Evolutionary conservation across 177 flowering plant species (phyloP).

Genomic region (Vitis hybrid): DNA sequence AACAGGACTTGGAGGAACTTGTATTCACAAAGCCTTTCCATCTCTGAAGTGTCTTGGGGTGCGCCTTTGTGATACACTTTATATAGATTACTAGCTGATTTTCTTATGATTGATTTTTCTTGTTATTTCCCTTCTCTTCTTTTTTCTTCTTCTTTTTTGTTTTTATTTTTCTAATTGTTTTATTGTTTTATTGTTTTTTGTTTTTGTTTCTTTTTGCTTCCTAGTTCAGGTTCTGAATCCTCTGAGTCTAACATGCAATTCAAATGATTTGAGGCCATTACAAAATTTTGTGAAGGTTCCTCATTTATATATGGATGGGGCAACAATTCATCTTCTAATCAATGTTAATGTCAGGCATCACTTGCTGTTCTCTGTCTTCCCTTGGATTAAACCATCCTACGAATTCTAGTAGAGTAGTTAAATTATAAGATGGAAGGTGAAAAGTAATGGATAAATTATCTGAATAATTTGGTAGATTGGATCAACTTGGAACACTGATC

Average conservation of each 20-base stretch:
- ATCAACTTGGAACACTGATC: slow-evolving; percentile 35
- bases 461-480: slow-evolving; percentile 37
- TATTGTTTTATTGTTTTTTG: too few species aligned
- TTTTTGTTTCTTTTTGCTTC: slow-evolving; percentile 4
- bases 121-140: too few species aligned
- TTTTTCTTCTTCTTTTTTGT: too few species aligned
- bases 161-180: too few species aligned
- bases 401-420: slow-evolving; percentile 28
- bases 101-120: too few species aligned
- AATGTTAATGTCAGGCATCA: slow-evolving; percentile 48
- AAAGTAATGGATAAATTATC: slow-evolving; percentile 34
- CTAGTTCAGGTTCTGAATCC: slow-evolving; percentile 20
- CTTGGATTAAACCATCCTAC: slow-evolving; percentile 13
- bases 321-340: slow-evolving; percentile 29
- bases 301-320: slow-evolving; percentile 30
- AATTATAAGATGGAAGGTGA: slow-evolving; percentile 25
- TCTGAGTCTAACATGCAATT: slow-evolving; percentile 35
- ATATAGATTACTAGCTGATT: too few species aligned
- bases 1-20: too few species aligned
- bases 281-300: slow-evolving; percentile 26
- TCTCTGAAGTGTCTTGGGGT: too few species aligned
- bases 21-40: too few species aligned
- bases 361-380: slow-evolving; percentile 32
- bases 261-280: slow-evolving; percentile 42
- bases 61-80: too few species aligned